Conservation (phyloP, 225 moss, liverwort and hornwort genomes). For the Rhytidiadelphus loreus region DNA sequence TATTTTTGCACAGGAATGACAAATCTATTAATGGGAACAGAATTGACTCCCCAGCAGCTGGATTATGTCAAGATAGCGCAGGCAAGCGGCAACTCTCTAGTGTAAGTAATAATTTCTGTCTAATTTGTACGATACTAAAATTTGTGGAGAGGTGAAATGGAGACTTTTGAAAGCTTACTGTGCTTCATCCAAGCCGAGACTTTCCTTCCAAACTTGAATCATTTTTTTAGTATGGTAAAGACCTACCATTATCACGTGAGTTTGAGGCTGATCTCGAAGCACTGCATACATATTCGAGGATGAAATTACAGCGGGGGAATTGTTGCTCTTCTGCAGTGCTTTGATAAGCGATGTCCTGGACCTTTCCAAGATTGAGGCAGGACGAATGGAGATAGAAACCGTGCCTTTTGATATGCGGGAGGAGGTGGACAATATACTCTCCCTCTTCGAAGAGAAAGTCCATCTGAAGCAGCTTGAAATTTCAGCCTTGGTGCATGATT, state of each 20-base stretch:
- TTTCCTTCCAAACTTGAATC: background rate
- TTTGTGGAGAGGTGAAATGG: background rate
- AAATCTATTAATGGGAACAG: constrained; percentile 83
- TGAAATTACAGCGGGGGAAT: background rate
- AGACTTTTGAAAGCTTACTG: background rate
- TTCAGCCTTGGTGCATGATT: constrained; percentile 72
- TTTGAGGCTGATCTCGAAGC: background rate
- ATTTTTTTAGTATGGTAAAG: background rate
- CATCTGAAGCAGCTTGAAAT: constrained; percentile 73
- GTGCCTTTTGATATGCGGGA: constrained; percentile 80
- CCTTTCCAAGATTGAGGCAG: constrained; percentile 92
- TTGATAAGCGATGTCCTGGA: constrained; percentile 89
- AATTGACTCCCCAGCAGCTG: constrained; percentile 81
- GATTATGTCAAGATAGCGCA: constrained; percentile 94
- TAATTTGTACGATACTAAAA: background rate
- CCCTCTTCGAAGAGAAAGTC: constrained; percentile 84
- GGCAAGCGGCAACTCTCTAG: constrained; percentile 82
- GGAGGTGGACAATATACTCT: constrained; percentile 74
- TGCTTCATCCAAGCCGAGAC: background rate
- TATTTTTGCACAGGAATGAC: constrained; percentile 57
- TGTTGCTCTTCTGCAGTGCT: constrained; percentile 28
- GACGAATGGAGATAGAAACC: constrained; percentile 83
- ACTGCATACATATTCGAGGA: background rate
- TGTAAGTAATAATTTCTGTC: constrained; percentile 30
- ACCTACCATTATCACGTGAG: background rate